phyloP scores from a whole-genome alignment of 495 filamentous ascomycete genomes.

The Corynascus novoguineensis region DNA sequence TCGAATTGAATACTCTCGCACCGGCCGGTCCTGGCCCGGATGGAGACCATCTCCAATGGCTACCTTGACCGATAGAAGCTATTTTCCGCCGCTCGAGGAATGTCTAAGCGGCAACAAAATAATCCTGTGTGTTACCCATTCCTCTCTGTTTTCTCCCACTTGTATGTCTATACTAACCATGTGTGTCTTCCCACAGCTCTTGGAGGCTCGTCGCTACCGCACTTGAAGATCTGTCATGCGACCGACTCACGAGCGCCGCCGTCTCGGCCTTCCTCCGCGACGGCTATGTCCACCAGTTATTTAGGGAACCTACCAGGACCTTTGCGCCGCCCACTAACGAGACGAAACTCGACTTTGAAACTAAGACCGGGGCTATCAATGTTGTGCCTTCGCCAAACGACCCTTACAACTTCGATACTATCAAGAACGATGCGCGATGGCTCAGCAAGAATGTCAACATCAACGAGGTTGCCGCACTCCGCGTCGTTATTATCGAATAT shows the following conservation, averaged over 20 bases:
- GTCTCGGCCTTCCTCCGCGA: constrained; percentile 63
- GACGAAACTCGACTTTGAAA: constrained; percentile 70
- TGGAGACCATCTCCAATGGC: constrained; percentile 60
- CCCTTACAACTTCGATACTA: constrained; percentile 67
- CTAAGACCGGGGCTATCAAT: constrained; percentile 86
- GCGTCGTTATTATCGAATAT: constrained; percentile 77
- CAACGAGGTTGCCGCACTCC: constrained; percentile 75
- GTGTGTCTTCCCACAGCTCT: constrained; percentile 55
- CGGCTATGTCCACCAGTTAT: constrained; percentile 56
- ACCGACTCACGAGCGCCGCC: constrained; percentile 43
- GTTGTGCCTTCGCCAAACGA: constrained; percentile 63
- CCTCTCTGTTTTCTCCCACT: constrained; percentile 32
- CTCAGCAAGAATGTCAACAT: constrained; percentile 69
- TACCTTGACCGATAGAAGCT: constrained; percentile 44
- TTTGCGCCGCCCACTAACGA: constrained; percentile 54
- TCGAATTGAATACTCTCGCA: constrained; percentile 10
- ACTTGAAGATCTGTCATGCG: constrained; percentile 49
- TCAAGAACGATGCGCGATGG: constrained; percentile 84
- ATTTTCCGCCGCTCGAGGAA: constrained; percentile 45
- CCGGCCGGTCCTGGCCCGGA: constrained; percentile 18
- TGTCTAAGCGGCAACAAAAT: constrained; percentile 42
- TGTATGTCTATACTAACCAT: constrained; percentile 38
- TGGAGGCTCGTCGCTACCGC: constrained; percentile 70
- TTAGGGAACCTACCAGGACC: constrained; percentile 58
- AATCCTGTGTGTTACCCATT: constrained; percentile 39